Percentiles rank a stretch among this genome's conserved stretches.
Evolutionary conservation across 1,284 basidiomycete species (phyloP).

Genomic region (Ganoderma boninense): DNA sequence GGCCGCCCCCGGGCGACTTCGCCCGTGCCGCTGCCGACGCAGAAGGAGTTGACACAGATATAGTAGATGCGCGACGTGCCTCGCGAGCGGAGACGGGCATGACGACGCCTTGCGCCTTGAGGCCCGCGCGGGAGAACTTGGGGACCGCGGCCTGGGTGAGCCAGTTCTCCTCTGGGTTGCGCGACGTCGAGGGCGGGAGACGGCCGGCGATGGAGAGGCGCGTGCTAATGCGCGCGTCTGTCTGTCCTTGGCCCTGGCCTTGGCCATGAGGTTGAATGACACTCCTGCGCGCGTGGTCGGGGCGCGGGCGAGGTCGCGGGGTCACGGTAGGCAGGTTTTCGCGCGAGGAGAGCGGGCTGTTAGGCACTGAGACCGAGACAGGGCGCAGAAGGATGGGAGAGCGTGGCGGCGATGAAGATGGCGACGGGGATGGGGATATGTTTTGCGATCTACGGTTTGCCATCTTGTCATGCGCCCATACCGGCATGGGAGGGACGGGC

Average conservation of each 20-base stretch:
- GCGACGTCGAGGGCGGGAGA: conserved; percentile 30
- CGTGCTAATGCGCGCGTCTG: conserved; percentile 6
- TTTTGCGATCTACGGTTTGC: not conserved
- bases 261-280: not conserved
- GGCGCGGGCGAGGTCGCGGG: conserved; percentile 16
- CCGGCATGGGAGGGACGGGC: conserved; percentile 25
- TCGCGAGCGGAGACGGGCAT: conserved; percentile 51
- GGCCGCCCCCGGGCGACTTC: conserved; percentile 13
- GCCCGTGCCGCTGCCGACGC: not conserved
- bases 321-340: conserved; percentile 20
- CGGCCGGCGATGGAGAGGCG: conserved; percentile 13
- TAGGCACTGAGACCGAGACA: not conserved
- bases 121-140: conserved; percentile 52
- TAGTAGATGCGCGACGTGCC: conserved; percentile 28
- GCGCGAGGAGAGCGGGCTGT: conserved; percentile 14
- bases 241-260: not conserved
- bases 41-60: not conserved
- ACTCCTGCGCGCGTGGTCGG: conserved; percentile 12
- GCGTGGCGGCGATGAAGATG: conserved; percentile 9
- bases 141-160: conserved; percentile 50
- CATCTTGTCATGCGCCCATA: conserved; percentile 19
- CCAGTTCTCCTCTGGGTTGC: conserved; percentile 47
- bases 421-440: conserved; percentile 7
- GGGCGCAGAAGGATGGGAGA: not conserved
- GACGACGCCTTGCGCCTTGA: conserved; percentile 49